These are phyloP conservation scores for Lipomyces yarrowii DNA, from an alignment of 1,139 yeast genomes.

Conservation along the genomic window DNA sequence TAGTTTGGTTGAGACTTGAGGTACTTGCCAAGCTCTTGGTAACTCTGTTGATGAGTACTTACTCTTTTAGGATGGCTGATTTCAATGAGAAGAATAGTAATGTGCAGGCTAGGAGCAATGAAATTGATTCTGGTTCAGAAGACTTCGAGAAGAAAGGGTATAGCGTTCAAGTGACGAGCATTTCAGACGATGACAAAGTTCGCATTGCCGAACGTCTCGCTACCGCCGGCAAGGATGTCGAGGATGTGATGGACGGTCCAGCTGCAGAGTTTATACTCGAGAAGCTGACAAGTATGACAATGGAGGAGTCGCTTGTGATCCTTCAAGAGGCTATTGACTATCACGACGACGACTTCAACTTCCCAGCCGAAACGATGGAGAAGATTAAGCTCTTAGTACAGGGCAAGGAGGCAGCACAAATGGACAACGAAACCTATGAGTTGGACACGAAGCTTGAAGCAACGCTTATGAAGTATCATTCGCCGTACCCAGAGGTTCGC, in stretches of 20 bases:
- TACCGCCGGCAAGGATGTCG: conserved; percentile 8
- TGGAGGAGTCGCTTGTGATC: conserved; percentile 14
- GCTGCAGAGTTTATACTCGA: conserved; percentile 15
- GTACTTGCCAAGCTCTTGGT: neutral
- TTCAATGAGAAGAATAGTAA: neutral
- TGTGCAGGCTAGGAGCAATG: neutral
- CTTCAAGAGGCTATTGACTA: conserved; percentile 10
- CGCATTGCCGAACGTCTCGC: conserved; percentile 13
- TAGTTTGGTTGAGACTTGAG: neutral
- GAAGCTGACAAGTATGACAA: conserved; percentile 9
- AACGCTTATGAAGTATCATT: conserved; percentile 18
- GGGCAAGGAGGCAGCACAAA: conserved; percentile 15
- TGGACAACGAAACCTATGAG: conserved; percentile 14
- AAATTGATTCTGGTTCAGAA: neutral
- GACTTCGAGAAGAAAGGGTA: neutral
- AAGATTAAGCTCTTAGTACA: conserved; percentile 18
- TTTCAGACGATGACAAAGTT: neutral
- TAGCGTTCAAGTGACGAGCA: neutral
- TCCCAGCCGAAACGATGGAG: conserved; percentile 14
- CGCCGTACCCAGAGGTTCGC: conserved; percentile 56
- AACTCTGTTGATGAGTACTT: neutral
- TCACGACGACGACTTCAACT: conserved; percentile 26
- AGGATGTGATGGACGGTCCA: conserved; percentile 18
- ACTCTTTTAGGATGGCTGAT: neutral
- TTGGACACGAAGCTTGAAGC: conserved; percentile 22